phyloP scores from a whole-genome alignment of 768 basidiomycete species.

The Suillus spraguei region DNA sequence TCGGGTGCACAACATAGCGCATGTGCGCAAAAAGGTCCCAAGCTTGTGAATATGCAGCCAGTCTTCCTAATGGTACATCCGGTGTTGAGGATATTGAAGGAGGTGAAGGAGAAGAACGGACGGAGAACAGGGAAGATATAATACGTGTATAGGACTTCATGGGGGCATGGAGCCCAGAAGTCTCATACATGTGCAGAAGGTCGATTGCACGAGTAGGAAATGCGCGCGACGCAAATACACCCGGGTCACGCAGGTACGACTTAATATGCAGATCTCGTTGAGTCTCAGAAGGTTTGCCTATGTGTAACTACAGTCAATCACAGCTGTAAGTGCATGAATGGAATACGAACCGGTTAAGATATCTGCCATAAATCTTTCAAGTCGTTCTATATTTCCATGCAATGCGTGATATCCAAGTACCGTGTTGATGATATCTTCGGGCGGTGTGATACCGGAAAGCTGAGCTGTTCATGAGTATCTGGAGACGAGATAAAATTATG shows the following conservation, averaged over 20 bases:
- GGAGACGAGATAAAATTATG: background rate
- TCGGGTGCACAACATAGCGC: conserved; percentile 92
- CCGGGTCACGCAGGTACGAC: conserved; percentile 47
- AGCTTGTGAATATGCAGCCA: conserved; percentile 69
- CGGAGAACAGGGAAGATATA: conserved; percentile 59
- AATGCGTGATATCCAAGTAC: conserved; percentile 54
- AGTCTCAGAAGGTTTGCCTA: conserved; percentile 44
- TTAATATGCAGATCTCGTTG: conserved; percentile 78
- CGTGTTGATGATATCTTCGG: conserved; percentile 46
- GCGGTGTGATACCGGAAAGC: conserved; percentile 44
- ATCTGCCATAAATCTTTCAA: conserved; percentile 47
- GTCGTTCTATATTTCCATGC: conserved; percentile 44
- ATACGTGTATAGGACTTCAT: conserved; percentile 74
- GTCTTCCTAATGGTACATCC: conserved; percentile 29
- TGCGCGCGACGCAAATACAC: conserved; percentile 26
- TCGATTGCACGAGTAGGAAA: conserved; percentile 66
- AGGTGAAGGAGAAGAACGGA: conserved; percentile 35
- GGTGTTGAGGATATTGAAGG: conserved; percentile 7
- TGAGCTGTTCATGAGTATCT: conserved; percentile 22
- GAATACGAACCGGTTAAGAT: conserved; percentile 45
- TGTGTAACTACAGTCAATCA: conserved; percentile 18
- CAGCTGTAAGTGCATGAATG: background rate
- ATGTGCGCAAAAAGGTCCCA: conserved; percentile 97
- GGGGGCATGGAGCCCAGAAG: conserved; percentile 59
- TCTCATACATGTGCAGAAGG: conserved; percentile 75